phyloP scores from a whole-genome alignment of 2,329 filamentous ascomycete genomes.

The Fusarium metavorans region DNA sequence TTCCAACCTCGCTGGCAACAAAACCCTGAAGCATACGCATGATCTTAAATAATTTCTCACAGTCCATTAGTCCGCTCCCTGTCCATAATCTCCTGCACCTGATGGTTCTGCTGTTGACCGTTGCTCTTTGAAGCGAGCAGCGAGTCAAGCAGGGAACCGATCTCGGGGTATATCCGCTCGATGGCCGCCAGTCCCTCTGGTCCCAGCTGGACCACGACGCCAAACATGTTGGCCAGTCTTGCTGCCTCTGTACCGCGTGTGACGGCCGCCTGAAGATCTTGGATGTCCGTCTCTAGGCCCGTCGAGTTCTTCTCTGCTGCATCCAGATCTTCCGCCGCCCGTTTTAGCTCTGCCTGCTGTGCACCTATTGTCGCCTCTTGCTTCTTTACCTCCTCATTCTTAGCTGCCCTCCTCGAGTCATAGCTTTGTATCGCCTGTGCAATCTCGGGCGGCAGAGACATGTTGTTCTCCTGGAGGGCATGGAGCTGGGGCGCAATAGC shows the following conservation, averaged over 20 bases:
- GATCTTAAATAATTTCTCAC: constrained; percentile 13
- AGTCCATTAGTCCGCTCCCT: constrained; percentile 34
- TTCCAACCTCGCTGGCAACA: not conserved
- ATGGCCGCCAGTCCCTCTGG: constrained; percentile 43
- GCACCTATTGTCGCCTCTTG: constrained; percentile 38
- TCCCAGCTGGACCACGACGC: constrained; percentile 43
- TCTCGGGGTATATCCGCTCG: constrained; percentile 47
- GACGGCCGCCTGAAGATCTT: constrained; percentile 38
- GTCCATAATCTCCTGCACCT: constrained; percentile 26
- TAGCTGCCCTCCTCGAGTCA: constrained; percentile 40
- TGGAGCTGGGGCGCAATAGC: constrained; percentile 43
- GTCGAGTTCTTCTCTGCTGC: constrained; percentile 33
- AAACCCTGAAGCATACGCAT: constrained; percentile 4
- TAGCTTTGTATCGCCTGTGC: constrained; percentile 44
- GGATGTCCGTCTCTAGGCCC: constrained; percentile 39
- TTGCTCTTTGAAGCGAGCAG: constrained; percentile 38
- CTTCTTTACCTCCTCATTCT: constrained; percentile 43
- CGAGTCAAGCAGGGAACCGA: constrained; percentile 43
- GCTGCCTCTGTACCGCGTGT: constrained; percentile 41
- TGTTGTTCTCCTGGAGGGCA: constrained; percentile 44
- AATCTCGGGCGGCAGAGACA: constrained; percentile 43
- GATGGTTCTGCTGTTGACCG: constrained; percentile 22
- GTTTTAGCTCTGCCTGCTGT: constrained; percentile 34
- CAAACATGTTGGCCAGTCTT: constrained; percentile 42
- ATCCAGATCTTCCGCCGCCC: constrained; percentile 32